Conservation (phyloP, 345 rosid genomes). For the Zanthoxylum bungeanum region DNA sequence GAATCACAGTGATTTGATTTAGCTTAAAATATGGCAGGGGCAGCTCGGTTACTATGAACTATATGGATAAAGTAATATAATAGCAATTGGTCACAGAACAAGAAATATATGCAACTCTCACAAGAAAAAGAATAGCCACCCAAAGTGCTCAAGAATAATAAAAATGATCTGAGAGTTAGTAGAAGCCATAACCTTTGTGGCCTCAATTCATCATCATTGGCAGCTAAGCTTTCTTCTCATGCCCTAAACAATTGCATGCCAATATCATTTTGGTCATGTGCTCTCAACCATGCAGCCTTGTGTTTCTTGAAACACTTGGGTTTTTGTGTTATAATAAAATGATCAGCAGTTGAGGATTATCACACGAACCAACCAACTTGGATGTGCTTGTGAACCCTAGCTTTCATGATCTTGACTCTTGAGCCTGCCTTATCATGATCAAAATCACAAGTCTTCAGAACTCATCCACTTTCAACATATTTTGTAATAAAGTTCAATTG, state of each 20-base stretch:
- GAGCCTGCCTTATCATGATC: neutral
- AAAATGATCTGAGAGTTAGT: neutral
- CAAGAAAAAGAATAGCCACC: constrained; percentile 14
- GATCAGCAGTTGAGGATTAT: too few species aligned
- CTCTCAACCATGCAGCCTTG: constrained; percentile 25
- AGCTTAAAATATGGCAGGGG: constrained; percentile 38
- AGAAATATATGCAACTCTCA: constrained; percentile 8
- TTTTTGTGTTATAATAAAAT: too few species aligned
- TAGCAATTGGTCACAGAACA: neutral
- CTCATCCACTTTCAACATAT: neutral
- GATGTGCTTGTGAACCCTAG: neutral
- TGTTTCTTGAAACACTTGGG: neutral
- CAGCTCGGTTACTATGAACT: constrained; percentile 33
- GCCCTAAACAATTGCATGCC: constrained; percentile 24
- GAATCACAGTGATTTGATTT: constrained; percentile 35
- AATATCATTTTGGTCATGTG: constrained; percentile 25
- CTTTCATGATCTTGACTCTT: neutral
- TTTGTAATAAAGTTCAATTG: neutral
- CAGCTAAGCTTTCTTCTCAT: constrained; percentile 12
- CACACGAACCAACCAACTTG: neutral
- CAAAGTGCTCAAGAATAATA: constrained; percentile 7
- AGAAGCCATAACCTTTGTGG: neutral
- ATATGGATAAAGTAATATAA: constrained; percentile 26
- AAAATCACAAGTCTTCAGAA: neutral
- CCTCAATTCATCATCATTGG: constrained; percentile 10